Conservation (phyloP, 2,329 filamentous ascomycete genomes). For the Colletotrichum aenigma region DNA sequence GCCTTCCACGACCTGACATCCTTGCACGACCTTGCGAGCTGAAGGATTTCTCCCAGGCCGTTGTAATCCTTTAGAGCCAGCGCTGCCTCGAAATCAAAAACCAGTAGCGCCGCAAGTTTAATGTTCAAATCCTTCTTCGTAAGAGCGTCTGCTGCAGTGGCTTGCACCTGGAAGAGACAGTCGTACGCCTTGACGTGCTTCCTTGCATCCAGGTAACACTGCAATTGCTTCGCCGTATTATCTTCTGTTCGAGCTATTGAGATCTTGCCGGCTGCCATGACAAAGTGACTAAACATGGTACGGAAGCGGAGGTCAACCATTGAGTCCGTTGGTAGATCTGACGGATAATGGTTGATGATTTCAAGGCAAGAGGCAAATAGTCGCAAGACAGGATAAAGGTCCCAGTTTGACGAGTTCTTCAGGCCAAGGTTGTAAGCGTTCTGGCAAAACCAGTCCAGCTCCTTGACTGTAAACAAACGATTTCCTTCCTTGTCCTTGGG, state of each 20-base stretch:
- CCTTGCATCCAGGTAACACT: slow-evolving; percentile 66
- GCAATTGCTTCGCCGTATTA: slow-evolving; percentile 52
- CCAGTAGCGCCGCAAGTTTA: slow-evolving; percentile 71
- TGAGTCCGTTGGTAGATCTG: slow-evolving; percentile 44
- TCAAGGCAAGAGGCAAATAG: slow-evolving; percentile 60
- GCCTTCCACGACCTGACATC: slow-evolving; percentile 58
- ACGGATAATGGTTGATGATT: slow-evolving; percentile 57
- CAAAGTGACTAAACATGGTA: slow-evolving; percentile 72
- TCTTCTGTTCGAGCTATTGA: slow-evolving; percentile 58
- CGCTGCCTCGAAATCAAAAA: slow-evolving; percentile 81
- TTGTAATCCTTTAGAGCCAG: slow-evolving; percentile 72
- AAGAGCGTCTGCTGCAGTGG: slow-evolving; percentile 43
- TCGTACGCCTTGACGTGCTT: slow-evolving; percentile 67
- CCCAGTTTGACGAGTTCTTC: slow-evolving; percentile 60
- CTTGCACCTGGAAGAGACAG: slow-evolving; percentile 40
- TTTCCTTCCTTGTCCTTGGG: slow-evolving; percentile 42
- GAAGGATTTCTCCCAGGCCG: slow-evolving; percentile 64
- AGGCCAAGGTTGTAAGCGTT: slow-evolving; percentile 82
- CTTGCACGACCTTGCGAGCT: slow-evolving; percentile 48
- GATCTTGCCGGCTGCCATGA: slow-evolving; percentile 58
- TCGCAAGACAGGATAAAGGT: slow-evolving; percentile 55
- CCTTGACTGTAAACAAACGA: slow-evolving; percentile 62
- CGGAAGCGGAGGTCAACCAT: slow-evolving; percentile 60
- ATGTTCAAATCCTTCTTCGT: slow-evolving; percentile 56
- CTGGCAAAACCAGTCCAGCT: slow-evolving; percentile 84